A percentile compares a stretch with the other conserved stretches of the same genome.
Evolutionary conservation across 371 early-diverging fungal species (phyloP).

Genomic region (Saksenaea oblongispora): DNA sequence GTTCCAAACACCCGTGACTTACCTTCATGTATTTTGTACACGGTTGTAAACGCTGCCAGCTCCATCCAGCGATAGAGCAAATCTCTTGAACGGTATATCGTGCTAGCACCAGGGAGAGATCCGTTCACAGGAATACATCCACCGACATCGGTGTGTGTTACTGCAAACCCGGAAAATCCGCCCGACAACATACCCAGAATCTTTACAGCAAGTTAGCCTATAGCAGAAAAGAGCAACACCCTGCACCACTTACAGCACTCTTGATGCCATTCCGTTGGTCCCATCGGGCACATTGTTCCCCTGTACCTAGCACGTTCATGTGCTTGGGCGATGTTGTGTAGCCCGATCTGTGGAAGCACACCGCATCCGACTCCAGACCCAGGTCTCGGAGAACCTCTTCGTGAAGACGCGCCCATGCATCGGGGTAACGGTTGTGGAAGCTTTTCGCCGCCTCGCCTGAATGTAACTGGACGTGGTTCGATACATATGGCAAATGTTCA

Average conservation of each 20-base stretch:
- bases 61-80: slow-evolving; percentile 58
- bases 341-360: slow-evolving; percentile 35
- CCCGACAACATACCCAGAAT: slow-evolving; percentile 45
- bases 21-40: slow-evolving; percentile 54
- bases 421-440: slow-evolving; percentile 45
- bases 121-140: slow-evolving; percentile 45
- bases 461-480: neutral
- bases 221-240: neutral
- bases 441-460: slow-evolving; percentile 17
- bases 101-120: slow-evolving; percentile 30
- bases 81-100: slow-evolving; percentile 35
- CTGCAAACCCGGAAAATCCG: slow-evolving; percentile 51
- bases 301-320: slow-evolving; percentile 42
- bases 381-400: slow-evolving; percentile 30
- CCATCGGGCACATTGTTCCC: slow-evolving; percentile 46
- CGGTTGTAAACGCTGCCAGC: slow-evolving; percentile 46
- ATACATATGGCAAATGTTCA: slow-evolving; percentile 36
- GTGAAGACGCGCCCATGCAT: slow-evolving; percentile 33
- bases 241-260: slow-evolving; percentile 33
- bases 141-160: slow-evolving; percentile 53
- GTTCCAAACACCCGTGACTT: too few species aligned
- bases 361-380: slow-evolving; percentile 26
- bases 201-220: slow-evolving; percentile 1
- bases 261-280: slow-evolving; percentile 49
- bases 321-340: slow-evolving; percentile 34